Percentiles rank a stretch among this genome's conserved stretches.
Evolutionary conservation across 495 filamentous ascomycete genomes (phyloP).

Genomic region (Podospora conica): DNA sequence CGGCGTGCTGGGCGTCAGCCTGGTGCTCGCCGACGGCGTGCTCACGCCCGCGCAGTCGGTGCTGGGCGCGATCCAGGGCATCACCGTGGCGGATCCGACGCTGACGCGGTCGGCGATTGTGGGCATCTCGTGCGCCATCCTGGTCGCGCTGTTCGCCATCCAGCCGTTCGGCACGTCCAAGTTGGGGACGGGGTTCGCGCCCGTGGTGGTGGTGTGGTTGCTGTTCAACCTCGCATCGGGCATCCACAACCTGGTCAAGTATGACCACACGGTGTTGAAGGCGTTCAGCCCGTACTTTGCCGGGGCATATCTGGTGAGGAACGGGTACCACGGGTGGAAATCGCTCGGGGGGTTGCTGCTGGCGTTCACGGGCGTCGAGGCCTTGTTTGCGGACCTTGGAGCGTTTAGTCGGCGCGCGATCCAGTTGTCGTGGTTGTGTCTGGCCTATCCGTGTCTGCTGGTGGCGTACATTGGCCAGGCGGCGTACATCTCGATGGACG

Average conservation of each 20-base stretch:
- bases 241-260: constrained; percentile 59
- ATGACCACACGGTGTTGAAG: constrained; percentile 61
- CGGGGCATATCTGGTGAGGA: constrained; percentile 52
- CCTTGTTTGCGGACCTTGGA: constrained; percentile 68
- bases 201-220: constrained; percentile 71
- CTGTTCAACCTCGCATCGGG: constrained; percentile 59
- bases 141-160: constrained; percentile 60
- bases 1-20: constrained; percentile 61
- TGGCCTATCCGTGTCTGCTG: constrained; percentile 60
- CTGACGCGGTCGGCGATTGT: constrained; percentile 52
- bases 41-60: constrained; percentile 66
- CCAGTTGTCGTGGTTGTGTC: constrained; percentile 58
- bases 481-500: constrained; percentile 57
- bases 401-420: constrained; percentile 59
- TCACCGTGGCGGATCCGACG: constrained; percentile 41
- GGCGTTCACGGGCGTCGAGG: constrained; percentile 68
- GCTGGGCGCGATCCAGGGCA: constrained; percentile 64
- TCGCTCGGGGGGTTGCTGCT: constrained; percentile 63
- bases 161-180: constrained; percentile 66
- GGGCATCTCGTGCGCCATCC: constrained; percentile 61
- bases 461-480: constrained; percentile 69
- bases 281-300: constrained; percentile 66
- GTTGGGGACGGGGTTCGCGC: constrained; percentile 58
- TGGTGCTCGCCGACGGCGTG: constrained; percentile 63
- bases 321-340: constrained; percentile 59